Base-by-base conservation (phyloP, 352 stramenopile species). In the Phytopythium vexans region DNA sequence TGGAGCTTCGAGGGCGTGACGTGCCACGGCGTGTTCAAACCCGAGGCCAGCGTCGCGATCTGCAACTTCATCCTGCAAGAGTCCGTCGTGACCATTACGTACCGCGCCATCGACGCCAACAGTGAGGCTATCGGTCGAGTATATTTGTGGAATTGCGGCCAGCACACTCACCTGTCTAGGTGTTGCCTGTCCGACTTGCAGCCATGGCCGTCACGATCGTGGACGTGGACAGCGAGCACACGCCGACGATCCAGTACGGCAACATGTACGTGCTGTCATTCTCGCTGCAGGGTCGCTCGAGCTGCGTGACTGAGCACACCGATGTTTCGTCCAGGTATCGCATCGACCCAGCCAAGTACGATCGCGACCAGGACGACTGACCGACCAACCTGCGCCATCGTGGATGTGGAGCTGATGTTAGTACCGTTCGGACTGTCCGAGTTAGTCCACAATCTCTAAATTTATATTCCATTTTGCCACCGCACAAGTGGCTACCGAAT, bases 41-140 rank as follows among this genome's bases (percentile, higher is more conserved):
- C 77, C 11, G 77, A 88, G 54, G 65, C 82, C 14, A 90, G 78
- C 49, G 82, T 92, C 38, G 82, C 82, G 34, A 90, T 89, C 51
- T 83, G 90, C 54, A 92, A 92, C 63, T 92, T 92, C 55, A 86
- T 70, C 48, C 62, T 92, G 40, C 79, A 88, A 56, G 78, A 87
- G 43, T 89, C 82, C 54, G 88, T 92, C 77, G 82, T 92, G 39
- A 92, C 82, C 33, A 92, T 92, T 63, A 92, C 82, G 12, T 92
- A 92, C 56, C 82, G 82, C 43, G 64, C 88, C 21, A 55, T 90
- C 6, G 82, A 92, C 49, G 75, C 75, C 41, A 87, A 90, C 59
- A 92, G 82, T 92, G 44, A n/a, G 11, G 27, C 15, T 9, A 27
- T 14, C 6, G 21, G 36, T 34, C 1, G 16, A 37, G 35, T 15